Evolutionary conservation across 2,329 filamentous ascomycete genomes (phyloP).

Genomic region (Apiospora arundinis): DNA sequence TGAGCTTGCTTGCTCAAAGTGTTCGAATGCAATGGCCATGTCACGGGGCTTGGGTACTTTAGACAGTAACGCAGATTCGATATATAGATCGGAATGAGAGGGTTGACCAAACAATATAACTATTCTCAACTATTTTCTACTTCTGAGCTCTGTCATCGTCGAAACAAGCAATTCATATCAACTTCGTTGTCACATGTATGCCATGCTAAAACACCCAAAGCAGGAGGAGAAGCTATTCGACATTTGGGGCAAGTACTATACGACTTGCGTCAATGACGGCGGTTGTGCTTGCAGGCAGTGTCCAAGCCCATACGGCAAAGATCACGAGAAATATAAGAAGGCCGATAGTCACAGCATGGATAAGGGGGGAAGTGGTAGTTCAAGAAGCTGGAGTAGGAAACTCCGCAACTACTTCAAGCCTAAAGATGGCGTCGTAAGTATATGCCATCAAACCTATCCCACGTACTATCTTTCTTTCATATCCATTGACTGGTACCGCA

Average conservation of each 20-base stretch:
- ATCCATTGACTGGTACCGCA: not conserved
- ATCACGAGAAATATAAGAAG: not conserved
- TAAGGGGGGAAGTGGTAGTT: not conserved
- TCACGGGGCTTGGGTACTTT: not conserved
- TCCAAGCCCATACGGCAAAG: not conserved
- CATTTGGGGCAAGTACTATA: conserved; percentile 24
- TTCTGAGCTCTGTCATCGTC: not conserved
- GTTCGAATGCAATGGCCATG: not conserved
- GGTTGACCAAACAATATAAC: not conserved
- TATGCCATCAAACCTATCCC: too few species aligned
- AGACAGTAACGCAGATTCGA: not conserved
- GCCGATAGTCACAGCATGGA: not conserved
- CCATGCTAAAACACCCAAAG: not conserved
- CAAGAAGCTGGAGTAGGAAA: not conserved
- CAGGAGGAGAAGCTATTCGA: conserved; percentile 18
- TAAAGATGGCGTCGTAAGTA: conserved; percentile 23
- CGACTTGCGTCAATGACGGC: not conserved
- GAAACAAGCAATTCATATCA: not conserved
- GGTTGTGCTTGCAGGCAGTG: not conserved
- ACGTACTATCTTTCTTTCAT: not conserved
- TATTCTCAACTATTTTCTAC: not conserved
- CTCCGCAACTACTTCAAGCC: conserved; percentile 21
- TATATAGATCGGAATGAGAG: not conserved
- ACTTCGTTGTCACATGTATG: not conserved
- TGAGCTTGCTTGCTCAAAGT: not conserved